A percentile compares a stretch with the other conserved stretches of the same genome.
These are phyloP conservation scores for Boletus vermiculosoides DNA, from an alignment of 768 basidiomycete species.

Conservation along the genomic window DNA sequence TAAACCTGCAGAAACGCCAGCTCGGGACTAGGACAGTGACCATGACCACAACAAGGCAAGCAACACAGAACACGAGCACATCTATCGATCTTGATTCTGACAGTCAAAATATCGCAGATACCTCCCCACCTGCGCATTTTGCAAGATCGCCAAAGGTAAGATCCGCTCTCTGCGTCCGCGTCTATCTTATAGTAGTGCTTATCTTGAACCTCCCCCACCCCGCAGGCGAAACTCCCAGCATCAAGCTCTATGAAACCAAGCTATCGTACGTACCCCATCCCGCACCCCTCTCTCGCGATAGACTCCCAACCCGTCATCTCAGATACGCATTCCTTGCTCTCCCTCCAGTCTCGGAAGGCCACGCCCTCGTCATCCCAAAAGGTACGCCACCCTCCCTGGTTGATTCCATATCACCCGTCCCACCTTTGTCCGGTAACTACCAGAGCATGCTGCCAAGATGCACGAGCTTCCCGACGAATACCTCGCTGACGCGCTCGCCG, in stretches of 20 bases:
- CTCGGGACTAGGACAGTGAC: background rate
- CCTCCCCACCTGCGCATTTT: conserved; percentile 75
- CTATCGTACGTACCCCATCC: conserved; percentile 50
- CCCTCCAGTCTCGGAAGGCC: conserved; percentile 80
- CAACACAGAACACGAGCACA: background rate
- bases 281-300: too few species aligned
- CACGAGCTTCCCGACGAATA: conserved; percentile 86
- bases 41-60: conserved; percentile 16
- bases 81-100: background rate
- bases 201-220: background rate
- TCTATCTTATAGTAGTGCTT: background rate
- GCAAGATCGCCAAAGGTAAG: conserved; percentile 87
- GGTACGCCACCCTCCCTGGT: conserved; percentile 42
- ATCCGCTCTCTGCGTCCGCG: background rate
- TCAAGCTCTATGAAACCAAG: conserved; percentile 76
- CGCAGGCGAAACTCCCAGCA: conserved; percentile 82
- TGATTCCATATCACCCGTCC: background rate
- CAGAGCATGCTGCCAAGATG: conserved; percentile 84
- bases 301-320: background rate
- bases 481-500: conserved; percentile 68
- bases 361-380: conserved; percentile 91
- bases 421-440: background rate
- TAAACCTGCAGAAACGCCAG: too few species aligned
- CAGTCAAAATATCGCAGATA: conserved; percentile 35
- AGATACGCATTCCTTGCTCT: conserved; percentile 91